phyloP scores from a whole-genome alignment of 129 eudicot genomes.

The Flaveria ramosissima region DNA sequence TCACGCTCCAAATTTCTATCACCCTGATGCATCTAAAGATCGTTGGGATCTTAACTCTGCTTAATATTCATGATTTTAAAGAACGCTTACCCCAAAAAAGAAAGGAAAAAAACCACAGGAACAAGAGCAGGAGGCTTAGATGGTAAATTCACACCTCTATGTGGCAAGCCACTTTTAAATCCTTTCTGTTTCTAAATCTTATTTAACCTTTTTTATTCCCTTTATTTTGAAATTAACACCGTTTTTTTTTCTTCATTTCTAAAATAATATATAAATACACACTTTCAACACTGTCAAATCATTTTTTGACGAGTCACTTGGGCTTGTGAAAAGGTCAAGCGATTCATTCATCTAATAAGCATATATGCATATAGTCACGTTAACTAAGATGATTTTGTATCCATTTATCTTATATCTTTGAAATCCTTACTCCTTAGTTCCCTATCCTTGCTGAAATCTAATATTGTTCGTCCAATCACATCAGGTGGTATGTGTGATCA shows the following conservation, averaged over 20 bases:
- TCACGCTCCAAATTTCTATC: neutral
- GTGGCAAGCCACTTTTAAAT: neutral
- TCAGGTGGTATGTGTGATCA: slow-evolving; percentile 11
- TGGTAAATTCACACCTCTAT: neutral
- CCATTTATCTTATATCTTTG: neutral
- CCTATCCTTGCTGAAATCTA: neutral
- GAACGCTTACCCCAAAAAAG: neutral
- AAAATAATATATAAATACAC: neutral
- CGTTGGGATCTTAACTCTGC: neutral
- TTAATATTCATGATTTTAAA: neutral
- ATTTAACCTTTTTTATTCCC: neutral
- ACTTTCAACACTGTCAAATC: neutral
- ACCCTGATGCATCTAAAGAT: slow-evolving; percentile 1
- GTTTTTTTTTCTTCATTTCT: neutral
- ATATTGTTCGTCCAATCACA: neutral
- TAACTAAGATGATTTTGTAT: slow-evolving; percentile 13
- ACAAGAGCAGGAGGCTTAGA: neutral
- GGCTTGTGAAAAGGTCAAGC: neutral
- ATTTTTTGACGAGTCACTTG: neutral
- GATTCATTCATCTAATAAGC: neutral
- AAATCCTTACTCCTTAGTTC: neutral
- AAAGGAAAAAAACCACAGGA: neutral
- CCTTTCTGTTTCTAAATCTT: neutral
- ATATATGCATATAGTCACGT: neutral
- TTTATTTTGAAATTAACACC: neutral